phyloP scores from a whole-genome alignment of 805 yeast genomes.

The Candida berthetii region DNA sequence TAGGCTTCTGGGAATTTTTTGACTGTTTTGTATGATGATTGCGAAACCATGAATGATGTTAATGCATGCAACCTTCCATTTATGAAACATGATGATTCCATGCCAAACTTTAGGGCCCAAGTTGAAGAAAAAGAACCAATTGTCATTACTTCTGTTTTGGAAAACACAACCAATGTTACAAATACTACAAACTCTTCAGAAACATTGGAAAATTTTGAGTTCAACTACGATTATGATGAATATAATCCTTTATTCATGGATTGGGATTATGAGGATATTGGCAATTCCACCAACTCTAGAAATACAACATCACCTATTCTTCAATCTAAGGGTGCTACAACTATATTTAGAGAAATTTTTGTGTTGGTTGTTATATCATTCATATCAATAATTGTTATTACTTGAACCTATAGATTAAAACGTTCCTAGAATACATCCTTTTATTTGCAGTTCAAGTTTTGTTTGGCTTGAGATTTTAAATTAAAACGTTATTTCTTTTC shows the following conservation, averaged over 20 bases:
- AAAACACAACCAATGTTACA: conserved; percentile 7
- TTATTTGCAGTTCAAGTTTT: neutral
- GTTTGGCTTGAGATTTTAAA: neutral
- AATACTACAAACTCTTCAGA: conserved; percentile 2
- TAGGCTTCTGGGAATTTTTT: conserved; percentile 36
- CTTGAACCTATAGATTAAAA: neutral
- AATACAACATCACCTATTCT: neutral
- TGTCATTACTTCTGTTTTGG: conserved; percentile 13
- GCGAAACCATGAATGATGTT: conserved; percentile 38
- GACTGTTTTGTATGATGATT: conserved; percentile 38
- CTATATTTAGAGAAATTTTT: neutral
- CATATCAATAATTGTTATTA: neutral
- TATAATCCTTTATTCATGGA: neutral
- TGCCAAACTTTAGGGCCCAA: conserved; percentile 18
- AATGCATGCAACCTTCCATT: conserved; percentile 47
- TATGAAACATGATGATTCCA: conserved; percentile 31
- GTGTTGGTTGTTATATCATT: neutral
- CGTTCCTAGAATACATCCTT: neutral
- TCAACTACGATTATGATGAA: neutral
- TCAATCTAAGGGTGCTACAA: neutral
- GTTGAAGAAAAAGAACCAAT: conserved; percentile 20
- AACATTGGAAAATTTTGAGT: neutral
- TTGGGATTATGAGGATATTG: neutral
- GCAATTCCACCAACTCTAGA: neutral
- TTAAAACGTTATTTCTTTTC: neutral